Evolutionary conservation across 2,329 filamentous ascomycete genomes (phyloP).

Genomic region (Chaetomium olivaceum): DNA sequence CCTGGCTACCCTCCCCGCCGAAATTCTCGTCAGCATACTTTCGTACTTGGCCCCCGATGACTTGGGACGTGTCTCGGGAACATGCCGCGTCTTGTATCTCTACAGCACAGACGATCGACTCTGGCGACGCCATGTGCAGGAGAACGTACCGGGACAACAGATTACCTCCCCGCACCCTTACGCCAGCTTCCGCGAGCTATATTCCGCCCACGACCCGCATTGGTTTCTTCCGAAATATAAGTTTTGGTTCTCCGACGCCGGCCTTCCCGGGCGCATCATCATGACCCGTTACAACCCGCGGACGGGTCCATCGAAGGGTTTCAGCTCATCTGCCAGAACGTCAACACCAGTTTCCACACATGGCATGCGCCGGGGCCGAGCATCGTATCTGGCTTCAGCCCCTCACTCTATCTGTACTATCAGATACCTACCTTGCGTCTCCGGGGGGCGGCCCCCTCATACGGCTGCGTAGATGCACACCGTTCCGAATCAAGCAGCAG

Average conservation of each 20-base stretch:
- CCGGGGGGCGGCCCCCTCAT: conserved; percentile 31
- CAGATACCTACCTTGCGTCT: conserved; percentile 71
- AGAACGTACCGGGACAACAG: conserved; percentile 59
- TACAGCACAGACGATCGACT: conserved; percentile 66
- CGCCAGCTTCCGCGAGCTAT: conserved; percentile 68
- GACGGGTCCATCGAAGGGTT: conserved; percentile 79
- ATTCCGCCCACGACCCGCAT: conserved; percentile 70
- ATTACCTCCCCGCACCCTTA: conserved; percentile 60
- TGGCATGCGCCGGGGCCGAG: conserved; percentile 68
- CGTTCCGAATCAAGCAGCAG: not conserved
- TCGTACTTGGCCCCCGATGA: conserved; percentile 64
- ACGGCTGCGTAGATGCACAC: not conserved
- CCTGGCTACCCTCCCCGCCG: conserved; percentile 65
- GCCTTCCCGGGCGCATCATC: conserved; percentile 72
- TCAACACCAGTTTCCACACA: conserved; percentile 53
- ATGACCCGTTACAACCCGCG: conserved; percentile 74
- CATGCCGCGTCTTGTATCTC: conserved; percentile 61
- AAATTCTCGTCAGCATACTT: conserved; percentile 74
- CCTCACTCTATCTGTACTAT: conserved; percentile 68
- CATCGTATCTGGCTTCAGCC: conserved; percentile 71
- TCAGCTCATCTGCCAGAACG: conserved; percentile 67
- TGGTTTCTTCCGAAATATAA: conserved; percentile 83
- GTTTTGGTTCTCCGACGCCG: conserved; percentile 81
- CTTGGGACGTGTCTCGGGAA: conserved; percentile 59
- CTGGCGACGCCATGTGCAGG: conserved; percentile 71